Evolutionary conservation across 805 yeast species (phyloP), one percentile per base, ranked within the genome.

Genomic region (Myxozyma neotropica): DNA sequence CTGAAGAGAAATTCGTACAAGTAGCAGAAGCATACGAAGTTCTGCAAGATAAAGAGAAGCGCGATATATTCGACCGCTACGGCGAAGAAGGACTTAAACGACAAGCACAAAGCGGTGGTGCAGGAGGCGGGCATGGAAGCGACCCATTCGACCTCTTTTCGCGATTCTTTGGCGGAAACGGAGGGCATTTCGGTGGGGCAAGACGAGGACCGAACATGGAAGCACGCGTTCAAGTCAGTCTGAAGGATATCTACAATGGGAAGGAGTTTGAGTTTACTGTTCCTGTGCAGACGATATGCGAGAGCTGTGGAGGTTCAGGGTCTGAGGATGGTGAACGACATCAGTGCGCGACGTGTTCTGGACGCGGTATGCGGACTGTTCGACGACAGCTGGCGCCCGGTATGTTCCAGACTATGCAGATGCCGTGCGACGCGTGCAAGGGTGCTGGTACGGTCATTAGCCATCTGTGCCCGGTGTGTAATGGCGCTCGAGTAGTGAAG

Each of bases 1-100:
- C 97, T 0, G 91, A 89, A 65, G 86, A 87, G 51, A 86, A 83
- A 74, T 94, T 92, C 72, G 86, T 94, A 52, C 96, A 91, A 73
- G 82, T 94, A 29, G 96, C 96, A 15, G 96, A 88, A 70, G 98
- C 98, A 0, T 93, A 93, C 72, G 97, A 91, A 56, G 88, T 90
- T 12, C 79, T 91, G 62, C 81, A 83, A 65, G 89, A 90, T 71
- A 71, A 80, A 3, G 89, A 88, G 57, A 88, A 88, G 73, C 81
- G 87, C 60, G 68, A 77, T 27, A 78, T 83, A 12, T 92, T 85
- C 72, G 96, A 92, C 72, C 77, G 78, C 49, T 88, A 78, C 69
- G 99, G 99, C 31, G 84, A 82, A 59, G 93, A 86, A 46, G 94
- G 87, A 0, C 69, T 88, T 49, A 80, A 85, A 69, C 78, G 79